phyloP scores from a whole-genome alignment of 345 rosid species.

The Linum lewisii region DNA sequence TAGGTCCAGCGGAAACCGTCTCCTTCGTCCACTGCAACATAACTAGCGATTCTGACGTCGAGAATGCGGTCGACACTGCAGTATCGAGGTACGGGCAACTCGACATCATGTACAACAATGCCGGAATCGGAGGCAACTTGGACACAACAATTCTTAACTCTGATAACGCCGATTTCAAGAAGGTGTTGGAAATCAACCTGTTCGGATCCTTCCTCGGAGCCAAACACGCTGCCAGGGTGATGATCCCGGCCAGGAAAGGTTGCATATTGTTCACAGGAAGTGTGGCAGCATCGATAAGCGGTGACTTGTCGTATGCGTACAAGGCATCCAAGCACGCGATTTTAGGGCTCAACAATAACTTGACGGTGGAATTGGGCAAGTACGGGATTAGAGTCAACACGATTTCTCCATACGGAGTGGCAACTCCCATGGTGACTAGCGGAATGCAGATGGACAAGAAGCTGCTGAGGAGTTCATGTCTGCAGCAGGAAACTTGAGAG shows the following conservation, averaged over 20 bases:
- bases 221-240: background rate
- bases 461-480: background rate
- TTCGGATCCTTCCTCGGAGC: background rate
- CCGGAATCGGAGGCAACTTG: background rate
- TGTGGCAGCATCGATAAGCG: background rate
- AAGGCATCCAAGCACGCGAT: background rate
- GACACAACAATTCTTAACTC: background rate
- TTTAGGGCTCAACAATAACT: background rate
- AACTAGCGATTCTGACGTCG: background rate
- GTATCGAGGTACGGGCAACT: background rate
- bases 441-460: background rate
- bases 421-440: background rate
- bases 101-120: conserved; percentile 4
- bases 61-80: background rate
- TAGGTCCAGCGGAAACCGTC: background rate
- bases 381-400: conserved; percentile 2
- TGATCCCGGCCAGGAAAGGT: background rate
- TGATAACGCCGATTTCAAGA: background rate
- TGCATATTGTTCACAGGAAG: conserved; percentile 7
- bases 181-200: background rate
- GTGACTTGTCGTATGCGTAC: background rate
- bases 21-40: background rate
- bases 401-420: conserved; percentile 2
- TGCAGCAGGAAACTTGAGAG: background rate
- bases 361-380: conserved; percentile 1